A percentile compares a stretch with the other conserved stretches of the same genome.
These are phyloP conservation scores for Hemisphaericaspora nanyangensis DNA, from an alignment of 805 yeast species.

Conservation along the genomic window DNA sequence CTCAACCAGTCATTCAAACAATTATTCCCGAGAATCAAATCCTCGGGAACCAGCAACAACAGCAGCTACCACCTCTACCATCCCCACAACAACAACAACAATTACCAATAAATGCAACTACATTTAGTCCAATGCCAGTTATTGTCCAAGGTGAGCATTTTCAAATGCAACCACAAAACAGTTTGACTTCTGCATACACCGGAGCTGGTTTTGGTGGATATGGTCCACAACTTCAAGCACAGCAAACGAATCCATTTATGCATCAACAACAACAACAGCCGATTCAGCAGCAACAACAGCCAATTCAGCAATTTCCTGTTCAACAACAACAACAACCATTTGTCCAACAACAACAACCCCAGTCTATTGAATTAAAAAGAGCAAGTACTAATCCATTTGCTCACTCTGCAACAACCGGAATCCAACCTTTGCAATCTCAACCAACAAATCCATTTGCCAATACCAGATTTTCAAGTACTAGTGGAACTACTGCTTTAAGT, in stretches of 20 bases:
- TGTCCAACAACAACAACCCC: conserved; percentile 8
- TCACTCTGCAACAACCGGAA: conserved; percentile 12
- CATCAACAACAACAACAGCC: conserved; percentile 19
- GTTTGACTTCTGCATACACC: conserved; percentile 34
- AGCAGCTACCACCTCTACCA: conserved; percentile 11
- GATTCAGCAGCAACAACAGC: conserved; percentile 12
- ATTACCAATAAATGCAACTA: conserved; percentile 11
- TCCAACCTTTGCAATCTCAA: conserved; percentile 10
- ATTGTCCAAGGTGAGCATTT: conserved; percentile 14
- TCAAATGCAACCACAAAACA: conserved; percentile 14
- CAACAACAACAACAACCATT: conserved; percentile 17
- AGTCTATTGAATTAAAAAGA: conserved; percentile 18
- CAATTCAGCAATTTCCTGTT: conserved; percentile 9
- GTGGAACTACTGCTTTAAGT: conserved; percentile 30
- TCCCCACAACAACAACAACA: conserved; percentile 24
- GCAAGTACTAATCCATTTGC: conserved; percentile 37
- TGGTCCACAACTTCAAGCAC: conserved; percentile 25
- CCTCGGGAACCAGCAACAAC: conserved; percentile 8
- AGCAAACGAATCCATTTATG: conserved; percentile 20
- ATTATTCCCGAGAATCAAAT: conserved; percentile 9
- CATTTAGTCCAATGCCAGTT: conserved; percentile 6
- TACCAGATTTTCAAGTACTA: conserved; percentile 29
- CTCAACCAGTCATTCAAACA: neutral
- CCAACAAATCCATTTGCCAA: conserved; percentile 46
- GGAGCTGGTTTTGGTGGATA: conserved; percentile 63